Evolutionary conservation across 2,329 filamentous ascomycete genomes (phyloP).

Genomic region (Myriosclerotinia scirpicola): DNA sequence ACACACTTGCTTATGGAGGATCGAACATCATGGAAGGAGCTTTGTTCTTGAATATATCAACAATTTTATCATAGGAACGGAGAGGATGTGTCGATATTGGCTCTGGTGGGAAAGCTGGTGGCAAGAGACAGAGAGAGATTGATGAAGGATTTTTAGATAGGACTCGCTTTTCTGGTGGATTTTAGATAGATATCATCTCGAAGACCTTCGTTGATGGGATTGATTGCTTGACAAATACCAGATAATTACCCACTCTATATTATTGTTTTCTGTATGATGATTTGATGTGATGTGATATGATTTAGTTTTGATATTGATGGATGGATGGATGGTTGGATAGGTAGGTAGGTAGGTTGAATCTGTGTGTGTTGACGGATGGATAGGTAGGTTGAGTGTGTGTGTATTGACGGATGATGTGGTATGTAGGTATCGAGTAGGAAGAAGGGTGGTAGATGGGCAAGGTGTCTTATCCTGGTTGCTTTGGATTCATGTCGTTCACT

Average conservation of each 20-base stretch:
- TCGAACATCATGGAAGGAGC: constrained; percentile 21
- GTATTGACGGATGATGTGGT: too few species aligned
- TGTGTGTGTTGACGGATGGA: neutral
- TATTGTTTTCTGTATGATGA: neutral
- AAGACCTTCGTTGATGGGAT: constrained; percentile 26
- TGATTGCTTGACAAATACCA: constrained; percentile 36
- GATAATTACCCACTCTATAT: constrained; percentile 43
- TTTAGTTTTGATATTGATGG: neutral
- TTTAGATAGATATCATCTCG: constrained; percentile 38
- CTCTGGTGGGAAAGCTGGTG: constrained; percentile 21
- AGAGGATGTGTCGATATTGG: constrained; percentile 20
- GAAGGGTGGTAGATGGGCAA: too few species aligned
- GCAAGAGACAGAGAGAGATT: constrained; percentile 13
- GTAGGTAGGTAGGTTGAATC: neutral
- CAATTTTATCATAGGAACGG: constrained; percentile 18
- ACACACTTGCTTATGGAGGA: constrained; percentile 24
- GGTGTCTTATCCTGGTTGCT: too few species aligned
- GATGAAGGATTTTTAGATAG: constrained; percentile 31
- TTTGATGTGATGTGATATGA: neutral
- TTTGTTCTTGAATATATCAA: constrained; percentile 20
- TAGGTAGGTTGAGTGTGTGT: neutral
- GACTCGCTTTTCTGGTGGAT: constrained; percentile 42
- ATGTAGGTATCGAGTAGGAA: too few species aligned
- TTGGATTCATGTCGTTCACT: too few species aligned
- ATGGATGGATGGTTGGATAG: neutral